These are phyloP conservation scores for rapeseed (Brassica napus) DNA, from an alignment of 345 rosid species.

Conservation along the genomic window DNA sequence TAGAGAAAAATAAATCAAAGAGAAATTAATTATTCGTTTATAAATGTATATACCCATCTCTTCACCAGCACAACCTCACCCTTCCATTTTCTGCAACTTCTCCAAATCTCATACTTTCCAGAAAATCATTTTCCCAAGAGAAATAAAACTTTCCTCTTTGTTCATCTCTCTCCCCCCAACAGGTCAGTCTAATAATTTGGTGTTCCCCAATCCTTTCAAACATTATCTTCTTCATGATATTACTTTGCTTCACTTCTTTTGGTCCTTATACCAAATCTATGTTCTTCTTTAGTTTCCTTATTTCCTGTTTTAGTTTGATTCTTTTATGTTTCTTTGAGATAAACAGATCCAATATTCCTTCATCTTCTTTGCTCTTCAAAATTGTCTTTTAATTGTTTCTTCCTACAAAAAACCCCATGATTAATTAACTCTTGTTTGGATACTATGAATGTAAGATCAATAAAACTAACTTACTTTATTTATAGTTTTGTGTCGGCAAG, in stretches of 20 bases:
- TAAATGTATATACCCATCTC: conserved; percentile 43
- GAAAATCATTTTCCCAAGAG: conserved; percentile 43
- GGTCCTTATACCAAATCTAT: conserved; percentile 39
- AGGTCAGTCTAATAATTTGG: conserved; percentile 38
- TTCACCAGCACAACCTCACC: conserved; percentile 40
- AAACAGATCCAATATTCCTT: conserved; percentile 22
- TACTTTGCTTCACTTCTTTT: conserved; percentile 46
- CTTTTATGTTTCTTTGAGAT: conserved; percentile 1
- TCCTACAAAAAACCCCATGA: not conserved
- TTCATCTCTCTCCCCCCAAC: conserved; percentile 34
- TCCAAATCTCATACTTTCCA: conserved; percentile 43
- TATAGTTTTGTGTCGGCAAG: conserved; percentile 20
- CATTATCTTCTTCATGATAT: conserved; percentile 42
- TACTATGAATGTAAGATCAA: conserved; percentile 22
- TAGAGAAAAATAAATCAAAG: not conserved
- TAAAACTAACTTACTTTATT: not conserved
- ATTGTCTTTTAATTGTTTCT: not conserved
- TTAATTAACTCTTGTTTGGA: not conserved
- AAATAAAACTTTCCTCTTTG: conserved; percentile 34
- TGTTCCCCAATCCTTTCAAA: conserved; percentile 44
- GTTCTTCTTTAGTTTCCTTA: conserved; percentile 29
- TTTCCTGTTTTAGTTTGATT: conserved; percentile 26
- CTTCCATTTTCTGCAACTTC: conserved; percentile 48
- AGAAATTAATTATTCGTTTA: conserved; percentile 20
- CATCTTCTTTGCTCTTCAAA: conserved; percentile 29